Evolutionary conservation across 495 filamentous ascomycete genomes (phyloP).

Genomic region (Annulohypoxylon bovei): DNA sequence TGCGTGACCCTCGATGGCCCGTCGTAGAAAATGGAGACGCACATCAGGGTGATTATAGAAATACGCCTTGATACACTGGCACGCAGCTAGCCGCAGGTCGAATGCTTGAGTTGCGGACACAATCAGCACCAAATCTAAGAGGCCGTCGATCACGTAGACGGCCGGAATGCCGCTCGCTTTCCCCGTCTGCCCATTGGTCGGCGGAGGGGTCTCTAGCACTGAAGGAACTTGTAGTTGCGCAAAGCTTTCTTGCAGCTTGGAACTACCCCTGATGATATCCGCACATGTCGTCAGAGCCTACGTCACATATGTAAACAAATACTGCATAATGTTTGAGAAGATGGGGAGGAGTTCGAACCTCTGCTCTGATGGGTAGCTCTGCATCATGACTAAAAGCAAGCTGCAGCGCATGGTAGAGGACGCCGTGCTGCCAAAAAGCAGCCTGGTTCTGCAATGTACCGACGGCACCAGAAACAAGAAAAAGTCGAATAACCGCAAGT

Average conservation of each 20-base stretch:
- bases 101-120: conserved; percentile 72
- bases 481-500: conserved; percentile 83
- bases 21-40: conserved; percentile 80
- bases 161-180: conserved; percentile 62
- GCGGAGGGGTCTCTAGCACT: conserved; percentile 56
- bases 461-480: conserved; percentile 80
- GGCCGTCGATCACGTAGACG: conserved; percentile 90
- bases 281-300: conserved; percentile 86
- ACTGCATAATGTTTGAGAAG: conserved; percentile 19
- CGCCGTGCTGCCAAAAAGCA: conserved; percentile 82
- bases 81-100: conserved; percentile 83
- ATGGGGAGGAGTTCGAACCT: conserved; percentile 64
- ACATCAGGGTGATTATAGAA: conserved; percentile 82
- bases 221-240: conserved; percentile 81
- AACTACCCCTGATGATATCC: conserved; percentile 86
- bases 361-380: conserved; percentile 79
- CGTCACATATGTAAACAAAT: conserved; percentile 45
- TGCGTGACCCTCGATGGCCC: conserved; percentile 88
- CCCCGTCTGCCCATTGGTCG: conserved; percentile 54
- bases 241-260: conserved; percentile 82
- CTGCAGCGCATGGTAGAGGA: conserved; percentile 83
- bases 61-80: conserved; percentile 92
- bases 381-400: conserved; percentile 83
- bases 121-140: conserved; percentile 87
- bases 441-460: conserved; percentile 86